phyloP scores from a whole-genome alignment of 768 basidiomycete species.

The Pleurotus sapidus region DNA sequence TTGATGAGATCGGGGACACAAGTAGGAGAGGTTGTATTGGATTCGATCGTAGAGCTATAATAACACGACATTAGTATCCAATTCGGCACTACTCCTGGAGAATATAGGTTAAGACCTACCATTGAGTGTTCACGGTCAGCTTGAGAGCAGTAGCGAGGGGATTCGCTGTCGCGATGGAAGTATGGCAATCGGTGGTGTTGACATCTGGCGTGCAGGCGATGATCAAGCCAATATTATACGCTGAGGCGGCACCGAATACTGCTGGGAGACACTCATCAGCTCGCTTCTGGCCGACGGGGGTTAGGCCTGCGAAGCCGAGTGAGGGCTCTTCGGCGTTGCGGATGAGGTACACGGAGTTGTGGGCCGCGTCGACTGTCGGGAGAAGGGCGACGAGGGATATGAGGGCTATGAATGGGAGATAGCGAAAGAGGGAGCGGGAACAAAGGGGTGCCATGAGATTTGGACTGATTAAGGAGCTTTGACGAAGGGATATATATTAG shows the following conservation, averaged over 20 bases:
- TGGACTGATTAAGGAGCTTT: not conserved
- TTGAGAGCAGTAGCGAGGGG: conserved; percentile 18
- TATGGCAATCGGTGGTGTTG: conserved; percentile 17
- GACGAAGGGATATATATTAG: not conserved
- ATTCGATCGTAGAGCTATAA: conserved; percentile 14
- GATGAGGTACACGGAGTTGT: conserved; percentile 20
- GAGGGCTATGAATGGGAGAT: not conserved
- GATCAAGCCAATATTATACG: conserved; percentile 19
- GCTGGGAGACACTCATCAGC: conserved; percentile 18
- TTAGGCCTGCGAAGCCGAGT: conserved; percentile 16
- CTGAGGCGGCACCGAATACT: conserved; percentile 8
- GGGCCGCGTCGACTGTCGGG: conserved; percentile 10
- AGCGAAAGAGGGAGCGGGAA: not conserved
- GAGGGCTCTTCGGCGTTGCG: conserved; percentile 21
- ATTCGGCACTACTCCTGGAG: not conserved
- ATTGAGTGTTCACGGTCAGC: conserved; percentile 18
- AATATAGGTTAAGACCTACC: conserved; percentile 9
- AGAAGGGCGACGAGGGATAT: not conserved
- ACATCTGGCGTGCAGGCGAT: conserved; percentile 19
- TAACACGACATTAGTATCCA: not conserved
- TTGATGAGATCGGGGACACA: conserved; percentile 18
- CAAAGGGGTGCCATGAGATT: not conserved
- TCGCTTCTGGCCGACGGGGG: conserved; percentile 17
- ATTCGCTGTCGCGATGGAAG: conserved; percentile 17
- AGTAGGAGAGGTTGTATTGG: conserved; percentile 19